Evolutionary conservation across 257 asterid species (phyloP).

Genomic region (Nicotiana sylvestris): DNA sequence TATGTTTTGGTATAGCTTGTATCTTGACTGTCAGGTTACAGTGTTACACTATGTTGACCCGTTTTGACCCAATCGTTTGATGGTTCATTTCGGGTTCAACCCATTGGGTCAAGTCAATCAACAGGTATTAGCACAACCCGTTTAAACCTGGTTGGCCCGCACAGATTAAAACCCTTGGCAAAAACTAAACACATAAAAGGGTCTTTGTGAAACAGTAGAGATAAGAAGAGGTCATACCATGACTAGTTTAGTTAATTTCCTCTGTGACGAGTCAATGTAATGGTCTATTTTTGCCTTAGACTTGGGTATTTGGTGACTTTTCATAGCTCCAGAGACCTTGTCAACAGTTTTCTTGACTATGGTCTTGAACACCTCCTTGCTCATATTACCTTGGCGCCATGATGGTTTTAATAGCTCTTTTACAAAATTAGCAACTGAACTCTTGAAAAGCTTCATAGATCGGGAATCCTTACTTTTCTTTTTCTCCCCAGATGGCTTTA

Average conservation of each 20-base stretch:
- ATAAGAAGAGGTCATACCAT: constrained; percentile 59
- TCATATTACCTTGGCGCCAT: constrained; percentile 99
- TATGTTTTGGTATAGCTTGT: background rate
- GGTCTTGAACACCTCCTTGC: constrained; percentile 98
- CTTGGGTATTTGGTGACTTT: constrained; percentile 72
- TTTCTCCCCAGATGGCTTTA: constrained; percentile 51
- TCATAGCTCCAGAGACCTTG: constrained; percentile 95
- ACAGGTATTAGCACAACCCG: background rate
- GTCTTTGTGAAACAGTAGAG: background rate
- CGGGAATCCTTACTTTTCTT: constrained; percentile 63
- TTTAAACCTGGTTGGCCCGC: background rate
- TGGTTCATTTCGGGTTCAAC: background rate
- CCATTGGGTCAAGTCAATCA: background rate
- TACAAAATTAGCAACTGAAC: constrained; percentile 80
- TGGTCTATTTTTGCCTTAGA: constrained; percentile 79
- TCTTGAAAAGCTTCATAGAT: constrained; percentile 63
- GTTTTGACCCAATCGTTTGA: background rate
- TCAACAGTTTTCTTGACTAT: constrained; percentile 99
- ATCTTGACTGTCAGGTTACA: background rate
- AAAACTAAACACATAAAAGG: background rate
- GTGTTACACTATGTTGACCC: background rate
- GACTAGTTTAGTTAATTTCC: constrained; percentile 89
- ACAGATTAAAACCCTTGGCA: background rate
- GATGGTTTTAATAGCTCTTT: constrained; percentile 95
- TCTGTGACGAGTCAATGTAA: constrained; percentile 81